A percentile compares a stretch with the other conserved stretches of the same genome.
These are phyloP conservation scores for Cyberlindnera euphorbiae DNA, from an alignment of 805 yeast genomes.

Conservation along the genomic window DNA sequence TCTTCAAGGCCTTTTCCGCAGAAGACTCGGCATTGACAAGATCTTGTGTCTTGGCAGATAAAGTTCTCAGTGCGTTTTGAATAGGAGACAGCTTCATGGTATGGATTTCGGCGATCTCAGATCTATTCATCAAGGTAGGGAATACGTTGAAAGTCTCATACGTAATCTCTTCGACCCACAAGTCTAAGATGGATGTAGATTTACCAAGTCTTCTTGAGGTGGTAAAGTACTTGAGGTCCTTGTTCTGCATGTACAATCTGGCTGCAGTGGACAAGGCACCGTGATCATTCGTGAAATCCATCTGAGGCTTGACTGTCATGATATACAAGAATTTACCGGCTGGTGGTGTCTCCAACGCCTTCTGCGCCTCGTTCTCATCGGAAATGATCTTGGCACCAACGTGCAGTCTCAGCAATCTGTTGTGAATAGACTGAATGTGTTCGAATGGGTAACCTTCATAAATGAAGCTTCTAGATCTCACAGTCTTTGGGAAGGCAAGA, in stretches of 20 bases:
- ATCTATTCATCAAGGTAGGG: slow-evolving; percentile 85
- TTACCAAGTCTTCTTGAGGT: slow-evolving; percentile 71
- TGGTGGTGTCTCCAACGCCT: slow-evolving; percentile 44
- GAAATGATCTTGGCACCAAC: slow-evolving; percentile 77
- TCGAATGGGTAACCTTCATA: slow-evolving; percentile 87
- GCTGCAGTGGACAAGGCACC: slow-evolving; percentile 47
- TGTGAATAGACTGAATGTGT: slow-evolving; percentile 78
- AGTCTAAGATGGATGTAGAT: slow-evolving; percentile 60
- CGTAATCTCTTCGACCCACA: slow-evolving; percentile 87
- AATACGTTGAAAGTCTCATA: slow-evolving; percentile 71
- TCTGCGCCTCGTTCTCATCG: slow-evolving; percentile 49
- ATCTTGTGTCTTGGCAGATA: slow-evolving; percentile 66
- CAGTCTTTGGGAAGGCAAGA: slow-evolving; percentile 73
- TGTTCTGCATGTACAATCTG: slow-evolving; percentile 69
- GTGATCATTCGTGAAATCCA: slow-evolving; percentile 40
- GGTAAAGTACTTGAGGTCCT: slow-evolving; percentile 65
- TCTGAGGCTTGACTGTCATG: slow-evolving; percentile 65
- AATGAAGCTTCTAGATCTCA: slow-evolving; percentile 72
- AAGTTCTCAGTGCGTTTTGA: slow-evolving; percentile 70
- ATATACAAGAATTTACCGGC: slow-evolving; percentile 74
- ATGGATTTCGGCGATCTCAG: slow-evolving; percentile 52
- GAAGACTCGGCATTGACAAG: slow-evolving; percentile 61
- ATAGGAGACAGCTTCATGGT: slow-evolving; percentile 70
- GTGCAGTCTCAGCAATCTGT: slow-evolving; percentile 64
- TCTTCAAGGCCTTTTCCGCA: slow-evolving; percentile 47